Evolutionary conservation across 768 basidiomycete genomes (phyloP).

Genomic region (Serendipita indica): DNA sequence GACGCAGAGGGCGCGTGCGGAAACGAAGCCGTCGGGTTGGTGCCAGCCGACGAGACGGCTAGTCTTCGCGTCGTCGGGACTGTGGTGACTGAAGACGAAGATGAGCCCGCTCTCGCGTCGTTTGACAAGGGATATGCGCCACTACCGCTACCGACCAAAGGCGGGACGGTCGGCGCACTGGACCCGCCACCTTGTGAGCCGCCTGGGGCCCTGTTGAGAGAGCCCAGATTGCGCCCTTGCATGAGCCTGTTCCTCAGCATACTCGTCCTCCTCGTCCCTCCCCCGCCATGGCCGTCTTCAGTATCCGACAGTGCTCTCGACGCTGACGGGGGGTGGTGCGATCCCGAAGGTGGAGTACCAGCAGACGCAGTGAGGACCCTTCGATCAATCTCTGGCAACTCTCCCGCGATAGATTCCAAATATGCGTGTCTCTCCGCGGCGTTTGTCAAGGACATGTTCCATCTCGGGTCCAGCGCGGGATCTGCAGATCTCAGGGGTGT

Average conservation of each 20-base stretch:
- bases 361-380: not conserved
- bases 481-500: not conserved
- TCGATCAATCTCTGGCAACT: not conserved
- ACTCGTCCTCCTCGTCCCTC: not conserved
- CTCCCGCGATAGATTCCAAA: slow-evolving; percentile 3
- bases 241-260: not conserved
- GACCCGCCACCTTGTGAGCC: not conserved
- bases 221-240: not conserved
- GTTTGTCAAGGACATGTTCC: not conserved
- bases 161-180: not conserved
- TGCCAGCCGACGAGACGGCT: not conserved
- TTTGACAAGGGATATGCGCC: not conserved
- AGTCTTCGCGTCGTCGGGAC: not conserved
- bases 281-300: not conserved
- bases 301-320: not conserved
- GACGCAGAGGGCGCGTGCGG: not conserved
- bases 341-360: too few relatives aligned
- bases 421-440: not conserved
- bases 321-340: too few relatives aligned
- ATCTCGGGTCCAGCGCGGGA: slow-evolving; percentile 5
- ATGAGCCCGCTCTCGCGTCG: not conserved
- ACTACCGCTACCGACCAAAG: not conserved
- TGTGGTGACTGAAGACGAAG: not conserved
- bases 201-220: not conserved
- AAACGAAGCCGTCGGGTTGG: not conserved